phyloP scores from a whole-genome alignment of 768 basidiomycete species.

The Zangia roseola region DNA sequence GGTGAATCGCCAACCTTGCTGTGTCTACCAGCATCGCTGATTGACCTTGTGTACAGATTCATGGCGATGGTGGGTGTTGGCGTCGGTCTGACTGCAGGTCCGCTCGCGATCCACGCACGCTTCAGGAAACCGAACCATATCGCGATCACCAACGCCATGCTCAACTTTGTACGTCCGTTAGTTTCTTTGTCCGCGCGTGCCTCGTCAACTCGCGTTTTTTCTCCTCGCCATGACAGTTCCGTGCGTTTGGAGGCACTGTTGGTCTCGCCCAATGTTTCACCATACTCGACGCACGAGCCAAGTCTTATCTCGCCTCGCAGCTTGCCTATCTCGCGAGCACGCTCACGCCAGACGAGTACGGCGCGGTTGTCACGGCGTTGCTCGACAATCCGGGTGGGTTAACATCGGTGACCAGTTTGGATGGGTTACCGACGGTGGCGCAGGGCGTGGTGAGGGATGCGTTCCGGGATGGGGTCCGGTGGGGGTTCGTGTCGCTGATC shows the following conservation, averaged over 20 bases:
- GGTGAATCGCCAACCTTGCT: conserved; percentile 24
- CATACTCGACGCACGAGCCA: conserved; percentile 44
- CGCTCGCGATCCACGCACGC: conserved; percentile 44
- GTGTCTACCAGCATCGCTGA: background rate
- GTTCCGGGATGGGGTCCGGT: conserved; percentile 41
- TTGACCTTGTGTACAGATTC: conserved; percentile 29
- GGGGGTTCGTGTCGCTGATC: conserved; percentile 47
- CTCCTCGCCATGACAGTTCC: conserved; percentile 32
- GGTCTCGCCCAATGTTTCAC: conserved; percentile 55
- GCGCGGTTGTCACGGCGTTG: conserved; percentile 27
- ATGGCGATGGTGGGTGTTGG: conserved; percentile 46
- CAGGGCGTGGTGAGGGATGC: conserved; percentile 39
- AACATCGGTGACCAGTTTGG: conserved; percentile 36
- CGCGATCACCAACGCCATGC: conserved; percentile 43
- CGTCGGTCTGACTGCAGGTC: conserved; percentile 40
- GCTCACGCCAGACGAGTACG: conserved; percentile 30
- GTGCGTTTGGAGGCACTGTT: conserved; percentile 49
- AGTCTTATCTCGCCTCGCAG: conserved; percentile 27
- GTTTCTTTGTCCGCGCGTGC: background rate
- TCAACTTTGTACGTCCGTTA: conserved; percentile 41
- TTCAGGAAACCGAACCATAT: conserved; percentile 43
- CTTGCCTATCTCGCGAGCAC: conserved; percentile 24
- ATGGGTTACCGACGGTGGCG: conserved; percentile 34
- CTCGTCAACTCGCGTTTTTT: background rate
- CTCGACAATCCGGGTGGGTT: conserved; percentile 26